Conservation (phyloP, 352 stramenopile genomes). For the Pythium dissotocum region DNA sequence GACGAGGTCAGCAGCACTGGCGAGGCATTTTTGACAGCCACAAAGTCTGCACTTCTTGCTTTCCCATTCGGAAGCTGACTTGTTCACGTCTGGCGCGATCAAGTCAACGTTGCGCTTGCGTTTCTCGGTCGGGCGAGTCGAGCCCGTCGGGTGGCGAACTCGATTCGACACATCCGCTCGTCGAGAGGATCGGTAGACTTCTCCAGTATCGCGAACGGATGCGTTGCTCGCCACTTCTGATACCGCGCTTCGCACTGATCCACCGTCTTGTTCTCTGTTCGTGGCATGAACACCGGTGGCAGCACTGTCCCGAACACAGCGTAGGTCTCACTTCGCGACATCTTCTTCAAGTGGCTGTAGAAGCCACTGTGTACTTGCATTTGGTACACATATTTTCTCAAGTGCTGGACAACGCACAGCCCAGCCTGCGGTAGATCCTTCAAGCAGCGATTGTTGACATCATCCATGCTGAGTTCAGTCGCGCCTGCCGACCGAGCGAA, state of each 20-base stretch:
- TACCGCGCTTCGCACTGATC: neutral
- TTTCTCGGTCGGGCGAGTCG: too few relatives aligned
- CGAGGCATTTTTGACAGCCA: slow-evolving; percentile 20
- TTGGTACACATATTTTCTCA: neutral
- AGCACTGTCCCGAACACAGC: neutral
- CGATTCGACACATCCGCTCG: neutral
- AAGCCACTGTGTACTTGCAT: neutral
- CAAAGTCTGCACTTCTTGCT: slow-evolving; percentile 20
- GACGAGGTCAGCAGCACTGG: slow-evolving; percentile 8
- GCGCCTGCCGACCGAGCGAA: too few relatives aligned
- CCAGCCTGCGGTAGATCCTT: neutral
- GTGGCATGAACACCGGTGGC: neutral
- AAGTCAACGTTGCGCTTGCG: too few relatives aligned
- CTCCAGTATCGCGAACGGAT: neutral
- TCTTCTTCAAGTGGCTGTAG: neutral
- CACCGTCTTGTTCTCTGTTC: neutral
- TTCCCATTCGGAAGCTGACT: too few relatives aligned
- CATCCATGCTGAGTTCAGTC: neutral
- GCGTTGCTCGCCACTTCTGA: neutral
- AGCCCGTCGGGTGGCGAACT: too few relatives aligned
- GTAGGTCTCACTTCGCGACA: neutral
- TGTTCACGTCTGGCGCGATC: too few relatives aligned
- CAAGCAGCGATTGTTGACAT: neutral
- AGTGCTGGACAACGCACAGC: neutral
- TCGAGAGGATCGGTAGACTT: neutral